Evolutionary conservation across 106 monocot genomes (phyloP), one percentile per base, ranked within the genome.

Genomic region (Gastrodia elata): DNA sequence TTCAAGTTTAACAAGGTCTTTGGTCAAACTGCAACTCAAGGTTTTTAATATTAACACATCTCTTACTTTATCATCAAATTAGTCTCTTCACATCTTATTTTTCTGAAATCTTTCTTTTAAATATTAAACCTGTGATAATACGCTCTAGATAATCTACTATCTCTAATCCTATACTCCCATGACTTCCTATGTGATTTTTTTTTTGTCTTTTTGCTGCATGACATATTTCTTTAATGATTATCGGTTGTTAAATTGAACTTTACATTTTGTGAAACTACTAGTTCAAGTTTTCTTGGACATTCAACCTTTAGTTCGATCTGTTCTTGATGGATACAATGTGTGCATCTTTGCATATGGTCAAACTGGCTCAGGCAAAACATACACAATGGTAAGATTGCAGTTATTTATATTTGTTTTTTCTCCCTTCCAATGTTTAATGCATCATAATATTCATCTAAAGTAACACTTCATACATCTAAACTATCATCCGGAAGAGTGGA

Each of bases 281-380:
- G 97, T 75, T 75, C 83, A 93, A 70, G 88, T 98, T 5, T 98
- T 88, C 68, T 77, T 83, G 73, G 93, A 93, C 83, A 88, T 91
- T 55, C 90, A 87, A 43, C 93, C 93, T 74, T 77, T 98, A 77
- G 83, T 98, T 68, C 74, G 93, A 42, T 98, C 93, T 27, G 90
- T 98, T 67, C 88, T 93, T 73, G 97, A 98, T 88, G 97, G 97
- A 59, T 93, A 78, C 81, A 93, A 88, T 80, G 93, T 98, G 8
- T 98, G 97, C 79, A 93, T 98, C 37, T 98, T 98, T 87, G 97
- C 97, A 71, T 98, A 98, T 82, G 93, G 97, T 68, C 97, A 98
- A 83, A 98, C 97, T 77, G 96, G 96, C 22, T 97, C 96, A 0
- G 92, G 96, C 28, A 97, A 97, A 81, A 97, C 96, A 20, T 98